Evolutionary conservation across 176 grass and related monocot species (phyloP), one percentile per base, ranked within the genome.

Genomic region (Raddia distichophylla): DNA sequence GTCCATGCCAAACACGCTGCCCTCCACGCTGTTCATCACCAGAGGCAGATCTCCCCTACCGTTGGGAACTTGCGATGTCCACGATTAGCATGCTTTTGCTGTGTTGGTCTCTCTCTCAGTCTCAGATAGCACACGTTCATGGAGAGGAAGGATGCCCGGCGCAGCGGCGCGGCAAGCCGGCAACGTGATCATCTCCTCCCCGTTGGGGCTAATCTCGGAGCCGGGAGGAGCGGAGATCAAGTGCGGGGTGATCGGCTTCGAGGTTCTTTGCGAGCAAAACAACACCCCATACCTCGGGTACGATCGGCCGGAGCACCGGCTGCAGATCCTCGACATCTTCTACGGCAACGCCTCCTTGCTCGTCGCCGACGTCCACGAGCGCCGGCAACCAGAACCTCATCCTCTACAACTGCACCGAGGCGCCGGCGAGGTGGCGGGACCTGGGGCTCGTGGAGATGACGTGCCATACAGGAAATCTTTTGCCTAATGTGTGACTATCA

Each of bases 271-370:
- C 37, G 0, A 0, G 27, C 27, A 27, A 0, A 34, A 18, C 12
- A 0, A 1, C n/a, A 59, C 10, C 43, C 62, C 76, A 0, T 84
- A 61, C 62, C 17, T 84, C 12, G 87, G 75, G 0, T 43, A 2
- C 46, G 2, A 50, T 27, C 27, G 27, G 27, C 27, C 27, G 27
- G 27, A 0, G 0, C 2, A 0, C 0, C 0, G 0, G 6, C 5
- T 84, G 1, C 76, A 0, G 16, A 76, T 89, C 16, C 62, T 89
- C 9, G 0, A 71, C 46, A 76, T 89, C 77, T 89, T 70, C 70
- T 49, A 58, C 64, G 0, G 0, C 76, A 76, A 70, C 77, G 0
- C 0, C 5, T 85, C 87, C 13, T 40, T 85, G 47, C 5, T 71
- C 22, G 3, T 85, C 71, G 58, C 35, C 37, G 87, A 89, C 2